Evolutionary conservation across 192 early-diverging fungal species (phyloP).

Genomic region (Diversispora epigaea): DNA sequence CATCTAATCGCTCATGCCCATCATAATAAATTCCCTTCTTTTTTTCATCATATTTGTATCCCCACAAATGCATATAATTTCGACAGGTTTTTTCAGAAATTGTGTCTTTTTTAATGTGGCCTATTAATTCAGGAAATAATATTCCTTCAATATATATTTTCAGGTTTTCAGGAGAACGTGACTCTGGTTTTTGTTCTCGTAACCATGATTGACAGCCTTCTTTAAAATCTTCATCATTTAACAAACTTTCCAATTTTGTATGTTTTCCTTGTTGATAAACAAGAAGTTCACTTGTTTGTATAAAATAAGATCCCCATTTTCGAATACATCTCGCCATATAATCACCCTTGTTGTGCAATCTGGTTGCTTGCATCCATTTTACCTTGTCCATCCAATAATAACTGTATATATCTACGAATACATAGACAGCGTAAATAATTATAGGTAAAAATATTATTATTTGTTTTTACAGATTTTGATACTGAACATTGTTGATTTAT

Average conservation of each 20-base stretch:
- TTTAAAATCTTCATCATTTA: neutral
- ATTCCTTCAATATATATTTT: constrained; percentile 2
- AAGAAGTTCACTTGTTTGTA: neutral
- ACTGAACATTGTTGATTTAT: neutral
- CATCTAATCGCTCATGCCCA: too few species aligned
- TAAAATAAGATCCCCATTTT: too few species aligned
- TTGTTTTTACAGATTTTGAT: neutral
- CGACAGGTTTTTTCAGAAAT: constrained; percentile 2
- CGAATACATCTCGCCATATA: too few species aligned
- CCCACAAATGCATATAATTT: constrained; percentile 5
- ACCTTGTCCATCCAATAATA: too few species aligned
- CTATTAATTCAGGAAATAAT: neutral
- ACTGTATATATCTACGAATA: neutral
- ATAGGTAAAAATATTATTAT: constrained; percentile 1
- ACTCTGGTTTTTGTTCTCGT: neutral
- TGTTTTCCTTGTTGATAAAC: constrained; percentile 7
- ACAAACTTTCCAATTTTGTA: neutral
- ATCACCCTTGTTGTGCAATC: too few species aligned
- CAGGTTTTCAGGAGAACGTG: neutral
- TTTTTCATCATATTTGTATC: too few species aligned
- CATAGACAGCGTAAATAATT: neutral
- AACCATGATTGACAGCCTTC: neutral
- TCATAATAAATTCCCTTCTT: too few species aligned
- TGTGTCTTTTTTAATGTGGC: neutral
- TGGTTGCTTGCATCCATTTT: too few species aligned